Percentiles rank a stretch among this genome's conserved stretches.
These are phyloP conservation scores for Diphasiastrum complanatum DNA, from an alignment of 83 land plant genomes.

Conservation along the genomic window DNA sequence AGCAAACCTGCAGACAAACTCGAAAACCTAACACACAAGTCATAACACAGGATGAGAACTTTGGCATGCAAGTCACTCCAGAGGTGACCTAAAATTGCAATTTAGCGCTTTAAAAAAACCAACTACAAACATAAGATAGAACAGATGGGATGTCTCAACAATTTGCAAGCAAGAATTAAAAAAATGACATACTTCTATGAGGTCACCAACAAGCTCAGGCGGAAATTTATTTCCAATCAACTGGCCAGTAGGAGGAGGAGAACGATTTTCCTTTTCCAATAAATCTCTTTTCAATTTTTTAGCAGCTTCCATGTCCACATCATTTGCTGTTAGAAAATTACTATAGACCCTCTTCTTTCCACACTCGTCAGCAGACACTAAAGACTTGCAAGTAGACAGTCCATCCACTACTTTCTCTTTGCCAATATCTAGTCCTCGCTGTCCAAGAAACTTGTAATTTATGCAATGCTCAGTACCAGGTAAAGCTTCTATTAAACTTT, in stretches of 20 bases:
- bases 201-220: constrained; percentile 67
- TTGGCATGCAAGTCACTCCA: too few species aligned
- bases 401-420: neutral
- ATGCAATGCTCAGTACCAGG: constrained; percentile 42
- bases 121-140: constrained; percentile 2
- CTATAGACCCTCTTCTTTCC: too few species aligned
- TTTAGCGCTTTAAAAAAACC: too few species aligned
- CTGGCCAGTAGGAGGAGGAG: constrained; percentile 56
- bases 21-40: too few species aligned
- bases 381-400: neutral
- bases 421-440: too few species aligned
- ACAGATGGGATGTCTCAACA: neutral
- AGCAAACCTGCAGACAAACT: constrained; percentile 63
- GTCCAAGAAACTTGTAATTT: constrained; percentile 31
- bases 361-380: neutral
- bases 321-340: too few species aligned
- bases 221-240: constrained; percentile 51
- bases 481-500: constrained; percentile 55
- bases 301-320: too few species aligned
- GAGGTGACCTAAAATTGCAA: too few species aligned
- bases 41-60: too few species aligned
- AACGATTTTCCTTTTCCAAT: constrained; percentile 7
- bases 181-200: constrained; percentile 52
- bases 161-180: constrained; percentile 1
- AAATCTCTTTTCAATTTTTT: too few species aligned